phyloP scores from a whole-genome alignment of 257 asterid species.

The Nicotiana obtusifolia region DNA sequence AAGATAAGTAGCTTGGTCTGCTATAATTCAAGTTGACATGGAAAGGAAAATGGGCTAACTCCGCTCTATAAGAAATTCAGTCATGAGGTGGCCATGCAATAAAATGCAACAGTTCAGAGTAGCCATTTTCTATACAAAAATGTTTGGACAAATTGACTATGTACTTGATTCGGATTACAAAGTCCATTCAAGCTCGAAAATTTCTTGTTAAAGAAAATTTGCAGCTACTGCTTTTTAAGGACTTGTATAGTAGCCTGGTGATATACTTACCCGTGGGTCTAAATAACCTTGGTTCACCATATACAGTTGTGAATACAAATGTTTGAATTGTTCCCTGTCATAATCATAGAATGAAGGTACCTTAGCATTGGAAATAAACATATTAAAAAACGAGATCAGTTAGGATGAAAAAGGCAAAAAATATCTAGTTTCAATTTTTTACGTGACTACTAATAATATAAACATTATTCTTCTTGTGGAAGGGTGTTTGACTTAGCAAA shows the following conservation, averaged over 20 bases:
- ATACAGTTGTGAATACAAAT: conserved; percentile 83
- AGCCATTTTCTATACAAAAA: too few species aligned
- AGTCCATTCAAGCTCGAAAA: too few species aligned
- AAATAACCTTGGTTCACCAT: conserved; percentile 88
- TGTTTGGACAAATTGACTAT: too few species aligned
- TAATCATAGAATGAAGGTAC: background rate
- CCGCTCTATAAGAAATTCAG: too few species aligned
- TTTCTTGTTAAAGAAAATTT: too few species aligned
- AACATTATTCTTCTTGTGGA: background rate
- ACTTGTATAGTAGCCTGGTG: background rate
- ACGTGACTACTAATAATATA: background rate
- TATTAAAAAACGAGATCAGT: background rate
- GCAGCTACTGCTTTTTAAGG: background rate
- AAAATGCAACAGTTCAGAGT: too few species aligned
- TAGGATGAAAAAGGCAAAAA: background rate
- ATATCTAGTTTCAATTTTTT: background rate
- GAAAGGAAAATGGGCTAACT: too few species aligned
- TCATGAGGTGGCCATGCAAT: too few species aligned
- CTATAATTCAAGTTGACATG: too few species aligned
- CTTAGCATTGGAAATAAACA: background rate
- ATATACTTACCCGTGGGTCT: conserved; percentile 76
- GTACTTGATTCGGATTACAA: too few species aligned
- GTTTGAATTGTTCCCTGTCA: conserved; percentile 78
- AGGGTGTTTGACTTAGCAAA: background rate
- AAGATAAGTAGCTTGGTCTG: too few species aligned